Evolutionary conservation across 257 asterid species (phyloP), one percentile per base, ranked within the genome.

Genomic region (Jacaranda mimosifolia): DNA sequence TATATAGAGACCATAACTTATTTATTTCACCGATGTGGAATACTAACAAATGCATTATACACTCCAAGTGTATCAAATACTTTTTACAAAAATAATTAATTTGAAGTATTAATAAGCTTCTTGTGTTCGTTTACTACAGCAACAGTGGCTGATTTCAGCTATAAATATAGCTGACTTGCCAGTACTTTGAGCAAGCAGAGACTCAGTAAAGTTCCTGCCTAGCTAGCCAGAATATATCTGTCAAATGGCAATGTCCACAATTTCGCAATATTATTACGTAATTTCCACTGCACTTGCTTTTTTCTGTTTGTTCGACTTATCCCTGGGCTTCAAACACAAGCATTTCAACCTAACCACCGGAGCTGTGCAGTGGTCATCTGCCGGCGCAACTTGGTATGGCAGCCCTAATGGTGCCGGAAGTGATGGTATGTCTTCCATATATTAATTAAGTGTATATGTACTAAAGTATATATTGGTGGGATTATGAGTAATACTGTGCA

Each of bases 301-400:
- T 51, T 45, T 80, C 72, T 77, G 66, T 18, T 78, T 77, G 64
- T 63, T 59, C 80, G 56, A 55, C 72, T 60, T 57, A 11, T 81
- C 88, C 77, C n/a, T 56, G 26, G 59, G 83, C 76, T 78, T 68
- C 72, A 80, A 75, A 67, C 77, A 81, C 75, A 83, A 75, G 51
- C 78, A 79, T 39, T 73, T 83, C 69, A 87, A 85, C 52, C 71
- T 76, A 39, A 81, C 94, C 32, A 69, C 83, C 13, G 9, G 19
- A 32, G 63, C 53, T 5, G 7, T 64, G 48, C 86, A 77, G 53
- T 90, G 96, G 96, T 68, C 79, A 0, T 4, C 90, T 5, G 97
- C 92, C 48, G 89, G 86, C 0, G 97, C 97, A 3, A 92, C 97
- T 0, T 90, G 96, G 96, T 92, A 90, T 13, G 96, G 97, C 80